These are phyloP conservation scores for Glutinoglossum americanum DNA, from an alignment of 495 filamentous ascomycete species.

Conservation along the genomic window DNA sequence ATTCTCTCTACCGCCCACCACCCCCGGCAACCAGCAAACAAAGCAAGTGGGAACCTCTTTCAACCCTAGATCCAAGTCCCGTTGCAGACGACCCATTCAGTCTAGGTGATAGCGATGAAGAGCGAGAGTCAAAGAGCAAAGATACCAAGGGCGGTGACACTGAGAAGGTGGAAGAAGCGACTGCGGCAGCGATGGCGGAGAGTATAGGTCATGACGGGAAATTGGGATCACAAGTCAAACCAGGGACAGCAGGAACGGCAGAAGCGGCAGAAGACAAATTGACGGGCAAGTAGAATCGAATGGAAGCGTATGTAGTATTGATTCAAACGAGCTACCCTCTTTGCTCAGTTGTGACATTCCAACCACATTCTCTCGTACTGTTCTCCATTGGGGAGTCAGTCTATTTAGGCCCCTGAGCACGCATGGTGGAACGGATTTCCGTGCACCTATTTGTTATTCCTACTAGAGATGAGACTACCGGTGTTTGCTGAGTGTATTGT, in stretches of 20 bases:
- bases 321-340: neutral
- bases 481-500: no score
- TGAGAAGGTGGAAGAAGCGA: conserved; percentile 49
- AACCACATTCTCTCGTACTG: no score
- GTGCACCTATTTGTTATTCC: no score
- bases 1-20: conserved; percentile 17
- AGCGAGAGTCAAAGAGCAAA: conserved; percentile 55
- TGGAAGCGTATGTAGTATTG: neutral
- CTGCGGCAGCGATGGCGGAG: conserved; percentile 27
- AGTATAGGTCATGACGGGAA: conserved; percentile 12
- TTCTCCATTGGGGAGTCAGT: no score
- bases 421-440: no score
- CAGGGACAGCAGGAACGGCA: neutral
- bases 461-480: no score
- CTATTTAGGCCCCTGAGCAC: no score
- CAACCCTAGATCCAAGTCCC: conserved; percentile 68
- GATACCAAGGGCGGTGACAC: conserved; percentile 41
- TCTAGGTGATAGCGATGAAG: conserved; percentile 87
- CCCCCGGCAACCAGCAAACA: conserved; percentile 30
- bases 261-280: neutral
- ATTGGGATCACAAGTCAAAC: neutral
- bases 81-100: conserved; percentile 89
- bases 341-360: no score
- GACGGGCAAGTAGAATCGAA: neutral
- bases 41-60: conserved; percentile 94